Percentiles rank a stretch among this genome's conserved stretches.
phyloP scores from a whole-genome alignment of 305 asterid genomes.

The Plantago coronopus region DNA sequence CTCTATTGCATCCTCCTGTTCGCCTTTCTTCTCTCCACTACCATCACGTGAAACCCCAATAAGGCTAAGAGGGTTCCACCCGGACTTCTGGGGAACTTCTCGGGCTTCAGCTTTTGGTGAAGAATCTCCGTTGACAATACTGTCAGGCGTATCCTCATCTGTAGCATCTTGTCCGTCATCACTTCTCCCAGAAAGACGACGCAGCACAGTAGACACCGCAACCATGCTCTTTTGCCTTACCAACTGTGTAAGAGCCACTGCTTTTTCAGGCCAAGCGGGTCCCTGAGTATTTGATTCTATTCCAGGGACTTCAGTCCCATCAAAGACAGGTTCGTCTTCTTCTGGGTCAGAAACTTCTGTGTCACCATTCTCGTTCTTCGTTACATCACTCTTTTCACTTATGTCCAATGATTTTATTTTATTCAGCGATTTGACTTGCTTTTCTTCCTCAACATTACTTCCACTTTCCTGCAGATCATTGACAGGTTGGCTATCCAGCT shows the following conservation, averaged over 20 bases:
- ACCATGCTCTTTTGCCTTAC: constrained; percentile 68
- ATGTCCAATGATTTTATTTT: constrained; percentile 23
- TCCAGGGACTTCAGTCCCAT: constrained; percentile 60
- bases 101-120: constrained; percentile 33
- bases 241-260: constrained; percentile 60
- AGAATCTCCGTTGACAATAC: constrained; percentile 25
- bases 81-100: constrained; percentile 33
- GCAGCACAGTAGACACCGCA: constrained; percentile 64
- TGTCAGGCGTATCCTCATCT: constrained; percentile 33
- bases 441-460: constrained; percentile 25
- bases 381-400: constrained; percentile 29
- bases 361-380: constrained; percentile 21
- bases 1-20: constrained; percentile 21
- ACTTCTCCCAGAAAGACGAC: constrained; percentile 71
- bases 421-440: constrained; percentile 22
- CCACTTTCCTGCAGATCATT: constrained; percentile 27
- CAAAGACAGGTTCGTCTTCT: constrained; percentile 63
- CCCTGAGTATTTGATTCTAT: constrained; percentile 48
- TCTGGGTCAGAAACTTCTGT: constrained; percentile 36
- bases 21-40: constrained; percentile 39
- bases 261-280: constrained; percentile 76
- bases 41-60: constrained; percentile 49
- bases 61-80: constrained; percentile 66
- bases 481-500: constrained; percentile 22
- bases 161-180: constrained; percentile 45